Evolutionary conservation across 345 rosid species (phyloP), one percentile per base, ranked within the genome.

Genomic region (Hevea brasiliensis): DNA sequence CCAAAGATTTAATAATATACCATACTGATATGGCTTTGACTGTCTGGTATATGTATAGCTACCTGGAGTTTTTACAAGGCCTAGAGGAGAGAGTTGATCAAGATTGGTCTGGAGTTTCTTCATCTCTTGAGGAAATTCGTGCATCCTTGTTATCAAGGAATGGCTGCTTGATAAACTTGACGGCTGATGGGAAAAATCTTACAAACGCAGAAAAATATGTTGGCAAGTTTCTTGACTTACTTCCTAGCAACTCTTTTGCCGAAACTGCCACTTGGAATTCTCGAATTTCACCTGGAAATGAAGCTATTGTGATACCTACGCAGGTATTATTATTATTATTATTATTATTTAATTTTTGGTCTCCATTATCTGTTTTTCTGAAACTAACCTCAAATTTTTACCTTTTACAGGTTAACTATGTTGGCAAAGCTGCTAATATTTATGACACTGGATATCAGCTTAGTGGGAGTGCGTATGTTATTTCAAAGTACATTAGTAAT

Each of bases 231-330:
- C 90, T 95, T 60, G 88, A 91, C 81, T 81, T 86, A 85, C 99
- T 95, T 77, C 98, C 99, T 74, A 84, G 77, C 77, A 82, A 80
- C 70, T 75, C 90, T 18, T 77, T 82, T 37, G 74, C 81, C 21
- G 84, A 77, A 68, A 74, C 77, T 13, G 72, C 82, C 70, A 72
- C 80, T 48, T 91, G 97, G 98, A 84, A 76, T 81, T 86, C 85
- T 77, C 77, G 74, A 72, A 91, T 91, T 80, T 78, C 94, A 56
- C 75, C 71, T 12, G 83, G 77, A 74, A 91, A 90, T 80, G 99
- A 95, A 86, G 98, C 99, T 65, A 89, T 93, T 76, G 93, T 91
- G 61, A 80, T 93, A 66, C 99, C 99, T 23, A 92, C 96, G 15
- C 98, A 95, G 97, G 98, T 94, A n/a, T 50, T 50, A 2, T 50